Evolutionary conservation across 2,329 filamentous ascomycete species (phyloP).

Genomic region (Clonostachys chloroleuca): DNA sequence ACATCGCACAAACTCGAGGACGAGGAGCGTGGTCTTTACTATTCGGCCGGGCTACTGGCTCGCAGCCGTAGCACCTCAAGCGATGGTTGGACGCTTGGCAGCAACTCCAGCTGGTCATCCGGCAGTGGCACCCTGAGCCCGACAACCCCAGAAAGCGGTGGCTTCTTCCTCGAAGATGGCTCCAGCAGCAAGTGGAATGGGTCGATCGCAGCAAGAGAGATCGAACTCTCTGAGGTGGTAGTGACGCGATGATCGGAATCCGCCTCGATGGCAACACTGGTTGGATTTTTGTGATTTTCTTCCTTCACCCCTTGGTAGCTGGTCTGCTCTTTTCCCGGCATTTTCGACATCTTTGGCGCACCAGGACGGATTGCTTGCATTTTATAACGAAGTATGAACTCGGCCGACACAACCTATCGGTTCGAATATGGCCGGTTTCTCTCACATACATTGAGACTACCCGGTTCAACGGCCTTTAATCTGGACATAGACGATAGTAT

Average conservation of each 20-base stretch:
- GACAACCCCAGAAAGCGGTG: constrained; percentile 38
- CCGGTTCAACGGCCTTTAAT: too few relatives aligned
- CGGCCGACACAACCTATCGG: too few relatives aligned
- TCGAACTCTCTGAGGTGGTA: constrained; percentile 40
- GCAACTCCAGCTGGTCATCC: constrained; percentile 53
- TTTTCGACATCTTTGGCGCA: too few relatives aligned
- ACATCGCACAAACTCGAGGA: constrained; percentile 43
- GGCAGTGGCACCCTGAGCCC: constrained; percentile 46
- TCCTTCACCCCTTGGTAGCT: too few relatives aligned
- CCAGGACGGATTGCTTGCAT: too few relatives aligned
- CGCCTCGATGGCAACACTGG: not conserved
- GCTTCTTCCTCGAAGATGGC: constrained; percentile 23
- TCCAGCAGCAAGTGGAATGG: constrained; percentile 32
- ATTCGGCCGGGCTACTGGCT: constrained; percentile 40
- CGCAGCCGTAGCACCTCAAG: constrained; percentile 49
- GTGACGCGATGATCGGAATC: constrained; percentile 25
- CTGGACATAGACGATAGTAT: too few relatives aligned
- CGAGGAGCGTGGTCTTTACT: constrained; percentile 42
- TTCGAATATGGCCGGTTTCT: too few relatives aligned
- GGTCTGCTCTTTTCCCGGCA: too few relatives aligned
- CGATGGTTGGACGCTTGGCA: constrained; percentile 88
- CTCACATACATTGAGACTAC: too few relatives aligned
- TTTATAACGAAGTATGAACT: too few relatives aligned
- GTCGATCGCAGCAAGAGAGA: constrained; percentile 27
- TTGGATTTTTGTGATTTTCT: too few relatives aligned